These are phyloP conservation scores for Rutstroemia sp. DNA, from an alignment of 2,329 filamentous ascomycete genomes.

Conservation along the genomic window DNA sequence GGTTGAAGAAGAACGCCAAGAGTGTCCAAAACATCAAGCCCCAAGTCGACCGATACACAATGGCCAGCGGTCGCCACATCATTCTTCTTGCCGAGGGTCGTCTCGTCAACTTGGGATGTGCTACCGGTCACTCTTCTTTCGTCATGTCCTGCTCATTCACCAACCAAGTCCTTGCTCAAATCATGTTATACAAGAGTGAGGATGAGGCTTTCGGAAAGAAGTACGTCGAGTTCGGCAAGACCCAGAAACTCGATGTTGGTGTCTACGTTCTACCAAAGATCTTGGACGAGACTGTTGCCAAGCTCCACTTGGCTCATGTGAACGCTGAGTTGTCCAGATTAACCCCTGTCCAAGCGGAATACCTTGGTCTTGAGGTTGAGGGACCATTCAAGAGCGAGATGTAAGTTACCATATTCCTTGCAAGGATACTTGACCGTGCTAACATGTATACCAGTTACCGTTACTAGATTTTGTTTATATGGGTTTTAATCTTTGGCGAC, in stretches of 20 bases:
- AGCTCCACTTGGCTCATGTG: conserved; percentile 86
- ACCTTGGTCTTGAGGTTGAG: conserved; percentile 77
- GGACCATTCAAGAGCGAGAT: conserved; percentile 96
- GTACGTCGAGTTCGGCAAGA: conserved; percentile 93
- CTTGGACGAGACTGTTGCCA: conserved; percentile 96
- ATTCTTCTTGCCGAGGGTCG: conserved; percentile 97
- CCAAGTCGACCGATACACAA: conserved; percentile 96
- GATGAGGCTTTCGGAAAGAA: conserved; percentile 85
- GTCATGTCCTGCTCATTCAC: conserved; percentile 99
- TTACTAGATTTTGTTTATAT: conserved; percentile 27
- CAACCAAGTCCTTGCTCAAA: conserved; percentile 99
- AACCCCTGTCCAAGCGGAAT: conserved; percentile 82
- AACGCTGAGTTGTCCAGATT: conserved; percentile 91
- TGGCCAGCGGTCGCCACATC: conserved; percentile 91
- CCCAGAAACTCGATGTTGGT: conserved; percentile 80
- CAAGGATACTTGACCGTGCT: conserved; percentile 5
- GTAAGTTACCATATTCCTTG: conserved; percentile 41
- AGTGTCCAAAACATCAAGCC: conserved; percentile 99
- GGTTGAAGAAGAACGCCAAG: conserved; percentile 95
- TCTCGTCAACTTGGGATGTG: conserved; percentile 98
- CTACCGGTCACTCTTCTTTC: conserved; percentile 98
- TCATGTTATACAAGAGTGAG: conserved; percentile 91
- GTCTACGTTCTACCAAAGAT: conserved; percentile 99
- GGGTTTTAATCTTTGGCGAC: conserved; percentile 18
- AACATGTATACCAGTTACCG: conserved; percentile 25